These are phyloP conservation scores for Theobroma grandiflorum DNA, from an alignment of 441 rosid genomes.

Conservation along the genomic window DNA sequence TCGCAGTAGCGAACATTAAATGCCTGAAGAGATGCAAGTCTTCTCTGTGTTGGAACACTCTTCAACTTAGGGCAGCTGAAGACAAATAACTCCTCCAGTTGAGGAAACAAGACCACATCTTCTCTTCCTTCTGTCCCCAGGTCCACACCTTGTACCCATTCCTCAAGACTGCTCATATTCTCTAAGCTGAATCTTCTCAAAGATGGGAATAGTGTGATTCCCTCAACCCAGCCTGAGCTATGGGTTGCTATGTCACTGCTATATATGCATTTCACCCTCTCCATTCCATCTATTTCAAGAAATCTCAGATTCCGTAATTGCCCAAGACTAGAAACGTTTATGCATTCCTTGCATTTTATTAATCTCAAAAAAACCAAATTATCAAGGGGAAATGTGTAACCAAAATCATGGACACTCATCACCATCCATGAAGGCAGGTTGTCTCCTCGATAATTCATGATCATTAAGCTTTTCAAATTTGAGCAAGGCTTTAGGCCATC, in stretches of 20 bases:
- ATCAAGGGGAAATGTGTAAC: not conserved
- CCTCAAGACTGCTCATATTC: no score
- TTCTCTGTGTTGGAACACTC: no score
- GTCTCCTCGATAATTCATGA: slow-evolving; percentile 22
- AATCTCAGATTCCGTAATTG: not conserved
- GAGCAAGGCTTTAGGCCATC: slow-evolving; percentile 33
- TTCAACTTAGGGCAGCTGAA: no score
- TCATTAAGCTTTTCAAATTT: slow-evolving; percentile 22
- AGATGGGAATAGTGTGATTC: slow-evolving; percentile 24
- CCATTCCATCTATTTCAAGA: slow-evolving; percentile 2
- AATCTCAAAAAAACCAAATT: slow-evolving; percentile 29
- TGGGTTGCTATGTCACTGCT: not conserved
- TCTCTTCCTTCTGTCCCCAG: no score
- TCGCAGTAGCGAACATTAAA: no score
- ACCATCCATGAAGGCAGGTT: slow-evolving; percentile 39
- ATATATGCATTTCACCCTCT: slow-evolving; percentile 26
- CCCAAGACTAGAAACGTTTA: slow-evolving; percentile 30
- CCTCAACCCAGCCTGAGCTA: not conserved
- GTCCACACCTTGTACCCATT: no score
- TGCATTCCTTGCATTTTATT: not conserved
- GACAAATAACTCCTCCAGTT: no score
- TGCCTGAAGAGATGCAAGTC: no score
- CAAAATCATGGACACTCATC: not conserved
- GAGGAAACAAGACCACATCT: no score
- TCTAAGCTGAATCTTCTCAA: not conserved